phyloP scores from a whole-genome alignment of 2,329 filamentous ascomycete species.

The Didymella pinodella region DNA sequence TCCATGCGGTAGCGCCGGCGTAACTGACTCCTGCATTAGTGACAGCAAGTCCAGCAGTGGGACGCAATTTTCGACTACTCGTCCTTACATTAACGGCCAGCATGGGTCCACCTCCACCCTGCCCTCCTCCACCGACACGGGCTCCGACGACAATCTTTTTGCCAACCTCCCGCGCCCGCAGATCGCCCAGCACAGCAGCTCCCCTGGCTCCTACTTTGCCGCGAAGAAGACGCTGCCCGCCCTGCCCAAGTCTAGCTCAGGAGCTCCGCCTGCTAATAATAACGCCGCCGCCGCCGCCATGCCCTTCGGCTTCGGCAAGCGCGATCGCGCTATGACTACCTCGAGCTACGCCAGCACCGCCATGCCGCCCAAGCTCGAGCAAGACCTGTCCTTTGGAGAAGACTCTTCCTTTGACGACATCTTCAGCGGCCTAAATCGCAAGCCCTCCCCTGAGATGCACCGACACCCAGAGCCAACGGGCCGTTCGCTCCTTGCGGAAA shows the following conservation, averaged over 20 bases:
- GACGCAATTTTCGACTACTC: constrained; percentile 45
- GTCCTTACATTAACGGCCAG: constrained; percentile 48
- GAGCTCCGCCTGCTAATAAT: constrained; percentile 27
- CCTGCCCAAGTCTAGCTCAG: constrained; percentile 35
- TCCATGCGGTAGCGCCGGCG: constrained; percentile 34
- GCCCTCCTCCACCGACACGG: constrained; percentile 51
- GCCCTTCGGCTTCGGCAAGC: constrained; percentile 24
- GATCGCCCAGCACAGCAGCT: constrained; percentile 42
- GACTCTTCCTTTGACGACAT: constrained; percentile 58
- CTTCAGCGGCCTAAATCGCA: constrained; percentile 52
- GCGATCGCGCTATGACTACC: constrained; percentile 55
- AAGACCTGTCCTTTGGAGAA: constrained; percentile 46
- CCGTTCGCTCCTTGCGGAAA: constrained; percentile 46
- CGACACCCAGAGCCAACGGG: constrained; percentile 33
- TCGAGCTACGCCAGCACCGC: constrained; percentile 60
- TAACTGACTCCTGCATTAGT: constrained; percentile 43
- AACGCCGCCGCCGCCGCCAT: constrained; percentile 20
- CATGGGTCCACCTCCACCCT: constrained; percentile 51
- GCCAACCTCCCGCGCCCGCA: constrained; percentile 43
- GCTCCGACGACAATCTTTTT: constrained; percentile 50
- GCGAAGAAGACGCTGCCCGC: constrained; percentile 42
- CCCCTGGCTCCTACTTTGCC: constrained; percentile 30
- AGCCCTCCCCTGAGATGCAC: constrained; percentile 40
- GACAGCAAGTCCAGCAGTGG: constrained; percentile 54
- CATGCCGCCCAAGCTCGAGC: constrained; percentile 61